Base-by-base conservation (phyloP, 768 basidiomycete species). In the Calocybe cyanea region DNA sequence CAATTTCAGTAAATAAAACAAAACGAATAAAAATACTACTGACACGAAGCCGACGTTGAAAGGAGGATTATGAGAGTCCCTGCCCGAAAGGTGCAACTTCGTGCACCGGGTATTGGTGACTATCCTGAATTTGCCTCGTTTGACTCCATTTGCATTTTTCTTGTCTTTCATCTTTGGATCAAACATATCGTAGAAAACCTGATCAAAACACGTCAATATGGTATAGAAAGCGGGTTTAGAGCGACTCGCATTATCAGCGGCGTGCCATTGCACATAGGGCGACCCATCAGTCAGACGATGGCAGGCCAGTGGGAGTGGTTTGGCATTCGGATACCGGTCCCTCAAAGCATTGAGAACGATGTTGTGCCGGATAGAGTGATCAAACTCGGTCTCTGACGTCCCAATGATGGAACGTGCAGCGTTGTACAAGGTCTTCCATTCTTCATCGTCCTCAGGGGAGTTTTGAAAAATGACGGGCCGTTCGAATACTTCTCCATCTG, bases 301-400 rank as follows among this genome's bases (percentile, higher is more conserved):
- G 35, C 33, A 33, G n/a, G 32, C 20, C 33, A 44, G 24, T 14
- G 43, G 33, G 11, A 39, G 38, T 23, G 38, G 18, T 23, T 39
- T 39, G 9, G 23, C 38, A 21, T 39, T 15, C 4, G n/a, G n/a
- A 13, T 39, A 39, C 15, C 18, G 18, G 3, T 39, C 28, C 32
- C 35, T 31, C 8, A 44, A 19, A 4, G 33, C 33, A 14, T 44
- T 34, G 7, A 33, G 30, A 6, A 44, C 43, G 11, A 44, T 23
- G 10, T 20, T 44, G 13, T 44, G 43, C 20, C 43, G 43, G 33
- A 44, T 44, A 10, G 43, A 44, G 8, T 44, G 18, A 7, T 44
- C 32, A 24, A 13, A 44, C 15, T 44, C 30, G 32, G 33, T 31
- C n/a, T 44, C 18, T 3, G 43, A 31, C 13, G 17, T 18, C 11